phyloP scores from a whole-genome alignment of 768 basidiomycete genomes.

The Lepiota brunneoincarnata region DNA sequence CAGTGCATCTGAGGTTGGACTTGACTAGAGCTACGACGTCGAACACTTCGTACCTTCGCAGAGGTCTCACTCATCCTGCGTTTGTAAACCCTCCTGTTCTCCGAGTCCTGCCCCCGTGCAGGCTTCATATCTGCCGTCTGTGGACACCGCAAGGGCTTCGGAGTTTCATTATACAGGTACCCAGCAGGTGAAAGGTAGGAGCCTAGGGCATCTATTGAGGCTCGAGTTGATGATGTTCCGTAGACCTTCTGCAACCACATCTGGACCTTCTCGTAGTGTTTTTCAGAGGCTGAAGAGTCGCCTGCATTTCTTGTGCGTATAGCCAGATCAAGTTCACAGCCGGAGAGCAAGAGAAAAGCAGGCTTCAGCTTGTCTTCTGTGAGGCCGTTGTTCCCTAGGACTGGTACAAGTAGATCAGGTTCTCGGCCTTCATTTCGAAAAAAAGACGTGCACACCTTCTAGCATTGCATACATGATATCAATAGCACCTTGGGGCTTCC shows the following conservation, averaged over 20 bases:
- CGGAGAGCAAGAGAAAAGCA: conserved; percentile 49
- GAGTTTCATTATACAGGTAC: neutral
- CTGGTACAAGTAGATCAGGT: conserved; percentile 25
- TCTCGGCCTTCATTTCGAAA: neutral
- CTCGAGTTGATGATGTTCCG: conserved; percentile 19
- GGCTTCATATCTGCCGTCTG: neutral
- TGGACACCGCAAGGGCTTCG: neutral
- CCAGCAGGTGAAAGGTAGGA: neutral
- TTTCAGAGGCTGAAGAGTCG: conserved; percentile 21
- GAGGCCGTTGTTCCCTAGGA: conserved; percentile 34
- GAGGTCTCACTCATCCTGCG: neutral
- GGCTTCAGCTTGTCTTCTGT: conserved; percentile 41
- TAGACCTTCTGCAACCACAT: conserved; percentile 50
- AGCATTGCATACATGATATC: conserved; percentile 43
- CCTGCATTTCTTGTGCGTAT: conserved; percentile 25
- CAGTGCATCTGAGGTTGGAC: conserved; percentile 31
- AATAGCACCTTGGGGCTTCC: conserved; percentile 43
- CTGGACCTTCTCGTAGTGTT: conserved; percentile 38
- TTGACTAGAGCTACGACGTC: conserved; percentile 39
- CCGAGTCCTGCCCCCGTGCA: neutral
- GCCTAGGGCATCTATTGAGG: neutral
- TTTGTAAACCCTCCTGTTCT: neutral
- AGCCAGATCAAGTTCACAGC: conserved; percentile 50
- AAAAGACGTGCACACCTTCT: conserved; percentile 33
- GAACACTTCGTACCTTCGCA: conserved; percentile 11